Evolutionary conservation across 345 rosid species (phyloP).

Genomic region (Populus davidiana): DNA sequence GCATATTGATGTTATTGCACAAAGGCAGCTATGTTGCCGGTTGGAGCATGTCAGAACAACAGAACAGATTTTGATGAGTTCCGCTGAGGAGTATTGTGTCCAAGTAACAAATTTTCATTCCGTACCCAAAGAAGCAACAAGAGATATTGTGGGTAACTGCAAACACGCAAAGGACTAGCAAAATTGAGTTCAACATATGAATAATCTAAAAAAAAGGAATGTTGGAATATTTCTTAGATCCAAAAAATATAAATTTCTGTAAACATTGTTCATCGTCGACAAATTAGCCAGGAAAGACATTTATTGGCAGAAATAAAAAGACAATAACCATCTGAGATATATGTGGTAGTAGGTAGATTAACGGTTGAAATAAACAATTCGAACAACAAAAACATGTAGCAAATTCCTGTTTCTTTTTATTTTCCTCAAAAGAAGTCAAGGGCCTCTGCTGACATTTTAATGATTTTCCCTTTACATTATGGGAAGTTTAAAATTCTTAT

Average conservation of each 20-base stretch:
- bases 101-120: constrained; percentile 5
- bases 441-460: background rate
- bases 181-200: background rate
- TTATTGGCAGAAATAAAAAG: background rate
- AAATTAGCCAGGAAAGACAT: background rate
- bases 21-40: background rate
- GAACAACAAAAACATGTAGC: background rate
- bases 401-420: background rate
- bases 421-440: background rate
- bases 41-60: background rate
- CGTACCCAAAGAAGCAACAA: background rate
- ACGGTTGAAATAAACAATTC: background rate
- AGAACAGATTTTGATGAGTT: background rate
- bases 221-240: background rate
- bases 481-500: background rate
- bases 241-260: background rate
- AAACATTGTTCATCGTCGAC: background rate
- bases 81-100: background rate
- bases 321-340: background rate
- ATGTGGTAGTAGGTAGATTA: background rate
- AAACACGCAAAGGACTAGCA: background rate
- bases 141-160: constrained; percentile 9
- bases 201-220: background rate
- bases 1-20: constrained; percentile 5
- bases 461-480: background rate